These are phyloP conservation scores for Verticillium zaregamsianum DNA, from an alignment of 2,329 filamentous ascomycete genomes.

Conservation along the genomic window DNA sequence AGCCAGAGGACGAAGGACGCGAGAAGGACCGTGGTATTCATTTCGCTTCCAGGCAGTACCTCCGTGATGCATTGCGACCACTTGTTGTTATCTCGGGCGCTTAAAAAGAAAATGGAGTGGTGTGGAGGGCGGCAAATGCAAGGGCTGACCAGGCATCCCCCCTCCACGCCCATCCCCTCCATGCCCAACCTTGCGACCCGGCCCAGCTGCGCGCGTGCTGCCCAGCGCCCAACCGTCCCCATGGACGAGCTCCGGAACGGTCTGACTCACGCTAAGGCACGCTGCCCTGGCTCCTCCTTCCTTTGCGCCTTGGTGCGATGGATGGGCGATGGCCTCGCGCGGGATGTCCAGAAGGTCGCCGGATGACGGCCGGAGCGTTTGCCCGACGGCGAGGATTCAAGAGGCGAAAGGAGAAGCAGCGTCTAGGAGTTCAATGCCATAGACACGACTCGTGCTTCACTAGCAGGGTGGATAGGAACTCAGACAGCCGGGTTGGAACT, in stretches of 20 bases:
- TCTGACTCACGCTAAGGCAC: not conserved
- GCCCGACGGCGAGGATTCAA: no score
- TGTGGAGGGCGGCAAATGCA: not conserved
- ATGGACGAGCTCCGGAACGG: not conserved
- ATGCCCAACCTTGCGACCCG: not conserved
- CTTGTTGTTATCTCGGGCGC: not conserved
- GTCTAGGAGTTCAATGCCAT: no score
- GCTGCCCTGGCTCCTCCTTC: not conserved
- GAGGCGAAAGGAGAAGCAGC: no score
- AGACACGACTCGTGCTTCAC: no score
- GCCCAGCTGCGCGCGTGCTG: not conserved
- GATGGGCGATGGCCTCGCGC: no score
- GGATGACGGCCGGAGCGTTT: not conserved
- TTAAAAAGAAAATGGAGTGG: not conserved
- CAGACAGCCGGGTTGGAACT: no score
- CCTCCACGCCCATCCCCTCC: not conserved
- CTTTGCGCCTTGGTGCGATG: not conserved
- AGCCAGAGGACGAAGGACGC: not conserved
- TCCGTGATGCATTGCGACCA: not conserved
- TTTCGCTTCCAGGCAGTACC: not conserved
- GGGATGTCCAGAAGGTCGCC: not conserved
- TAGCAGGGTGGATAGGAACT: no score
- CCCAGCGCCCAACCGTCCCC: not conserved
- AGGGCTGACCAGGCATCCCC: not conserved
- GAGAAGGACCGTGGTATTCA: not conserved